Evolutionary conservation across 139 green algal genomes (phyloP).

Genomic region (Chlamydomonas sphaeroides): DNA sequence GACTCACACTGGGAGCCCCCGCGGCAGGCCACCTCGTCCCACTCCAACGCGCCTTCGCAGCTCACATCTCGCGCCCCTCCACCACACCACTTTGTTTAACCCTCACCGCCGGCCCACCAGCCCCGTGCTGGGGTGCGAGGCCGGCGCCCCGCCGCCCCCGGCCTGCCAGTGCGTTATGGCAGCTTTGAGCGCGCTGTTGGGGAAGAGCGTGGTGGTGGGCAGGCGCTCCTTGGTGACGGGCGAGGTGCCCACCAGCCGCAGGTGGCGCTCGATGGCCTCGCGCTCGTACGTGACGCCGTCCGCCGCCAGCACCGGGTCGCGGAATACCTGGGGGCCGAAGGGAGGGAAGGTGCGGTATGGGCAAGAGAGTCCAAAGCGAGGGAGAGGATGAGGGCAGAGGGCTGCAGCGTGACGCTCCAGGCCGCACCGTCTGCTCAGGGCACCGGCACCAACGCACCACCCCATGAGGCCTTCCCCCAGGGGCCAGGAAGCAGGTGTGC

Average conservation of each 20-base stretch:
- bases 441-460: too few relatives aligned
- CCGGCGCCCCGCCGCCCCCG: neutral
- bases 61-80: too few relatives aligned
- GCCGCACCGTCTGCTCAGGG: too few relatives aligned
- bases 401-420: too few relatives aligned
- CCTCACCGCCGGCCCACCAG: neutral
- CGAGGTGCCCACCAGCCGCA: constrained; percentile 29
- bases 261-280: constrained; percentile 43
- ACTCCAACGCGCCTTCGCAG: too few relatives aligned
- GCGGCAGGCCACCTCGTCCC: too few relatives aligned
- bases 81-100: too few relatives aligned
- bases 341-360: too few relatives aligned
- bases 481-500: too few relatives aligned
- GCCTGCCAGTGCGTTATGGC: constrained; percentile 28
- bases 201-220: neutral
- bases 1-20: too few relatives aligned
- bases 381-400: too few relatives aligned
- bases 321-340: constrained; percentile 23
- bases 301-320: constrained; percentile 48
- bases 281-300: constrained; percentile 56
- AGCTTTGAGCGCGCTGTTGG: constrained; percentile 14
- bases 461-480: too few relatives aligned
- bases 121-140: neutral
- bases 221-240: constrained; percentile 41
- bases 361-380: neutral